phyloP scores from a whole-genome alignment of 202 grass and related monocot genomes.

The Zoysia matrella region DNA sequence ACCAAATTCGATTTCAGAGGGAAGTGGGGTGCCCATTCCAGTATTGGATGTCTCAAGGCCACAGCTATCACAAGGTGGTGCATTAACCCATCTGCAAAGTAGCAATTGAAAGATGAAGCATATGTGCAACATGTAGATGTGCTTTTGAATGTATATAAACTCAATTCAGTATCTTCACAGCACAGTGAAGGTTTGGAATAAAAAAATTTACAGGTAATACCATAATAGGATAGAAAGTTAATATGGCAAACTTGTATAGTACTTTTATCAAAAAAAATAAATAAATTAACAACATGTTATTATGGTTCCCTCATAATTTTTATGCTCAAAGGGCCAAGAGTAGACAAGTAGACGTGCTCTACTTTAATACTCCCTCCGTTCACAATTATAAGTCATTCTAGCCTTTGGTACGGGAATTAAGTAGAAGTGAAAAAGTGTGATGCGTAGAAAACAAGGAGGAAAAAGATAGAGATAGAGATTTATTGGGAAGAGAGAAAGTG shows the following conservation, averaged over 20 bases:
- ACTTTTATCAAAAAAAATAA: slow-evolving; percentile 13
- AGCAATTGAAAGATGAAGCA: slow-evolving; percentile 28
- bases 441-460: no score
- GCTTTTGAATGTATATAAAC: slow-evolving; percentile 19
- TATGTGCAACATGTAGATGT: slow-evolving; percentile 18
- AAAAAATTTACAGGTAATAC: slow-evolving; percentile 23
- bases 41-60: slow-evolving; percentile 61
- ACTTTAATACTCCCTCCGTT: no score
- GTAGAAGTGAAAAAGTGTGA: no score
- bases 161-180: not conserved
- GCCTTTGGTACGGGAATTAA: no score
- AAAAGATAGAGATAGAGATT: no score
- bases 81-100: slow-evolving; percentile 87
- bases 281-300: not conserved
- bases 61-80: slow-evolving; percentile 82
- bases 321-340: slow-evolving; percentile 14
- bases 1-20: slow-evolving; percentile 86
- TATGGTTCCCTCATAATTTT: not conserved
- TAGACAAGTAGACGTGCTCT: not conserved
- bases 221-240: slow-evolving; percentile 27
- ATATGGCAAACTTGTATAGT: not conserved
- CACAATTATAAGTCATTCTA: no score
- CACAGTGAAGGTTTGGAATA: not conserved
- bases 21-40: slow-evolving; percentile 76
- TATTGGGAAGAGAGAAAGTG: no score